Evolutionary conservation across 345 rosid genomes (phyloP).

Genomic region (Zanthoxylum bungeanum): DNA sequence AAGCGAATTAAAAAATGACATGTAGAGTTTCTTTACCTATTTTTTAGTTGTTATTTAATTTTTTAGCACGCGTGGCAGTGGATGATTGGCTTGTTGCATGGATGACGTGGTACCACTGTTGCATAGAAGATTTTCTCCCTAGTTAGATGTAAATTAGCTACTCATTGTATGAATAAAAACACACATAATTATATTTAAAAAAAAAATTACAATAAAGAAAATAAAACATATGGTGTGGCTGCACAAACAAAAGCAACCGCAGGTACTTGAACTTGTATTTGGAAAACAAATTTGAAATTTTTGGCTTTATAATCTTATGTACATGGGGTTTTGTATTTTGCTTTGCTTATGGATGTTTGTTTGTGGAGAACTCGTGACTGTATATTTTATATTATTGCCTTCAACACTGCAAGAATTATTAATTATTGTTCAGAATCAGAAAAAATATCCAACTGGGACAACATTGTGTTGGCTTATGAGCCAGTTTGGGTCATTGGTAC

Average conservation of each 20-base stretch:
- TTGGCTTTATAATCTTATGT: not conserved
- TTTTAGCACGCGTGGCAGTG: no score
- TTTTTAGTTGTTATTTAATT: no score
- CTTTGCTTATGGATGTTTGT: conserved; percentile 5
- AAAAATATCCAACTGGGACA: conserved; percentile 46
- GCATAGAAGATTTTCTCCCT: no score
- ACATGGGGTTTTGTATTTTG: not conserved
- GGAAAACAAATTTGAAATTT: not conserved
- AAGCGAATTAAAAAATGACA: no score
- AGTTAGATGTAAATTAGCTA: no score
- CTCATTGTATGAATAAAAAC: no score
- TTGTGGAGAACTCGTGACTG: not conserved
- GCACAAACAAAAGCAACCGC: conserved; percentile 70
- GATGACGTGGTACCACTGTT: no score
- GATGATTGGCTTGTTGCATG: no score
- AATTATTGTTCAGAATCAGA: conserved; percentile 31
- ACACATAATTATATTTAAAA: no score
- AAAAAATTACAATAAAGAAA: no score
- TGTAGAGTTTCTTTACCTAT: no score
- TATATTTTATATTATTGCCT: not conserved
- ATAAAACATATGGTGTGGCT: no score
- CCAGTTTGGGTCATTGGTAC: conserved; percentile 92
- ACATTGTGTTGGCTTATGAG: conserved; percentile 70
- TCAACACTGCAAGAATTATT: not conserved
- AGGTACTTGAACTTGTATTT: conserved; percentile 40